Percentiles rank a stretch among this genome's conserved stretches.
phyloP scores from a whole-genome alignment of 73 alveolate genomes.

The Paraurostyla sp. region DNA sequence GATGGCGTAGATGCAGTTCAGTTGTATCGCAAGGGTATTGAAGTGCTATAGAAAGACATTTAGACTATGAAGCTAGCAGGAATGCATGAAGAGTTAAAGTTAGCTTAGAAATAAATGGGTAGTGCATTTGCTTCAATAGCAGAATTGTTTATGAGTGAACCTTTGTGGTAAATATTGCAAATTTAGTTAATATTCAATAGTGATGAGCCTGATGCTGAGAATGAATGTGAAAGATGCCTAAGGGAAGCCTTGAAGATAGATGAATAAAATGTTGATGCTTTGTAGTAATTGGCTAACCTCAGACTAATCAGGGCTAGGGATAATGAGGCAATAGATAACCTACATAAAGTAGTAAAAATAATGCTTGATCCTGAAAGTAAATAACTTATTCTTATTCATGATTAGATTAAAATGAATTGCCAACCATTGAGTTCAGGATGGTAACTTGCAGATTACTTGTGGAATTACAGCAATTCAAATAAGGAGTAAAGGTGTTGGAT shows the following conservation, averaged over 20 bases:
- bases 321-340: constrained; percentile 59
- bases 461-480: constrained; percentile 44
- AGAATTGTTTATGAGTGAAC: constrained; percentile 78
- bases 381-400: neutral
- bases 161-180: constrained; percentile 4
- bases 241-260: constrained; percentile 65
- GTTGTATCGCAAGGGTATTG: constrained; percentile 66
- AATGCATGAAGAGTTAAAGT: neutral
- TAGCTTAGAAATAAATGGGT: constrained; percentile 34
- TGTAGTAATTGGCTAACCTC: constrained; percentile 67
- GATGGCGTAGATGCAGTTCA: constrained; percentile 59
- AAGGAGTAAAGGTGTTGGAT: constrained; percentile 49
- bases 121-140: constrained; percentile 72
- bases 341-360: constrained; percentile 17
- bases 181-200: neutral
- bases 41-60: constrained; percentile 63
- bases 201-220: constrained; percentile 72
- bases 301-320: constrained; percentile 74
- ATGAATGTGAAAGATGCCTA: constrained; percentile 60
- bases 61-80: constrained; percentile 2
- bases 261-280: constrained; percentile 59
- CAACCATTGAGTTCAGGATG: constrained; percentile 66
- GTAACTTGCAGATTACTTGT: constrained; percentile 68
- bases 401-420: constrained; percentile 5
- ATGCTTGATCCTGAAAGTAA: constrained; percentile 34